Percentiles rank a stretch among this genome's conserved stretches.
phyloP scores from a whole-genome alignment of 2,329 filamentous ascomycete species.

The Dryadomyces sulphureus region DNA sequence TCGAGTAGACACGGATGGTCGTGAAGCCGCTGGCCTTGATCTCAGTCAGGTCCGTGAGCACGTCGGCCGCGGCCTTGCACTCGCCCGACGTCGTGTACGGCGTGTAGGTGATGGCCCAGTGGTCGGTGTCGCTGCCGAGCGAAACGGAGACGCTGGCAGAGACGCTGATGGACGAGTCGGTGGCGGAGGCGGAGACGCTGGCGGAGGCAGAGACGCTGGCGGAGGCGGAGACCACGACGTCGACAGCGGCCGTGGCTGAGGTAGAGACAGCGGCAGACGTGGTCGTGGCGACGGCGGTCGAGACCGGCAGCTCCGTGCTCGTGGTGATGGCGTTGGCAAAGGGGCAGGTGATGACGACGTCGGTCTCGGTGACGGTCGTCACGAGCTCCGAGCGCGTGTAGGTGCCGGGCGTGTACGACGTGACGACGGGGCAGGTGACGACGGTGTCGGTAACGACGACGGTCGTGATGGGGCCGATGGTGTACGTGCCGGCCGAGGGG shows the following conservation, averaged over 20 bases:
- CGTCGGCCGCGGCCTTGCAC: slow-evolving; percentile 50
- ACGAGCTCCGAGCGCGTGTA: slow-evolving; percentile 55
- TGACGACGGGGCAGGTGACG: slow-evolving; percentile 50
- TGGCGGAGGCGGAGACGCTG: slow-evolving; percentile 14
- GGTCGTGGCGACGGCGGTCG: neutral
- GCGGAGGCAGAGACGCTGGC: slow-evolving; percentile 13
- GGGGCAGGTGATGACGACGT: slow-evolving; percentile 57
- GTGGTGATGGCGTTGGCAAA: slow-evolving; percentile 30
- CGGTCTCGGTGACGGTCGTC: slow-evolving; percentile 54
- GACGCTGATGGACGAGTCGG: slow-evolving; percentile 13
- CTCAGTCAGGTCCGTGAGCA: slow-evolving; percentile 43
- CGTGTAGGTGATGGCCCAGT: slow-evolving; percentile 70
- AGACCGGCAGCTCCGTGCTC: too few relatives aligned
- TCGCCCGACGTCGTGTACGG: slow-evolving; percentile 46
- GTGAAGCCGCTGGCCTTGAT: slow-evolving; percentile 55
- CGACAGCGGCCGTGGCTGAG: slow-evolving; percentile 5
- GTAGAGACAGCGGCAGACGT: slow-evolving; percentile 10
- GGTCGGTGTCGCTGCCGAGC: slow-evolving; percentile 26
- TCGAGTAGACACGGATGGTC: slow-evolving; percentile 72
- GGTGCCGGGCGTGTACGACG: slow-evolving; percentile 51
- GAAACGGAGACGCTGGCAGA: slow-evolving; percentile 8
- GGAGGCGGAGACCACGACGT: slow-evolving; percentile 14
- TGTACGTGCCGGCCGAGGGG: slow-evolving; percentile 54
- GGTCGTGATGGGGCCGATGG: slow-evolving; percentile 50
- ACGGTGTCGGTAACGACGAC: slow-evolving; percentile 35